Conservation (phyloP, 2,329 filamentous ascomycete genomes). For the Calonectria multiphialidica region DNA sequence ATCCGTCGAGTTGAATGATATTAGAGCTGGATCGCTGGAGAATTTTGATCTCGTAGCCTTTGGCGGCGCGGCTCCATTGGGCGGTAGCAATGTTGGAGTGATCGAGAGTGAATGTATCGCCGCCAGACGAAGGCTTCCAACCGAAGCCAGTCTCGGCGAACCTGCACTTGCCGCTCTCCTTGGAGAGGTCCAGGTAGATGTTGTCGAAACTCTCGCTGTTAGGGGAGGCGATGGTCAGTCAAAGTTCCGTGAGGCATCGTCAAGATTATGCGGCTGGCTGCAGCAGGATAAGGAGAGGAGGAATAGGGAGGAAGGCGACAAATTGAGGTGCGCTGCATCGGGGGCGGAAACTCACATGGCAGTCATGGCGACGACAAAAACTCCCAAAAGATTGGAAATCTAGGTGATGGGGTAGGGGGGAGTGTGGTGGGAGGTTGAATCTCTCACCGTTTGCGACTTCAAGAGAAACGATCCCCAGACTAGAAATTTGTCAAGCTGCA, state of each 20-base stretch:
- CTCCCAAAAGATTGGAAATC: background rate
- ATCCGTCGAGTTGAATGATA: conserved; percentile 94
- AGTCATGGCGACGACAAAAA: conserved; percentile 46
- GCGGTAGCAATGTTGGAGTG: conserved; percentile 85
- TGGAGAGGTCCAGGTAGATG: conserved; percentile 96
- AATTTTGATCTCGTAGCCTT: conserved; percentile 94
- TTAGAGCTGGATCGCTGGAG: conserved; percentile 81
- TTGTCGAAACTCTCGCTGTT: conserved; percentile 92
- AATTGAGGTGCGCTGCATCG: background rate
- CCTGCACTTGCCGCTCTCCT: conserved; percentile 91
- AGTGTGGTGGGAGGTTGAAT: background rate
- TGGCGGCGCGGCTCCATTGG: conserved; percentile 94
- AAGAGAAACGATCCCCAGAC: conserved; percentile 23
- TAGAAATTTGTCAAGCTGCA: conserved; percentile 20
- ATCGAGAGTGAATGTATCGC: conserved; percentile 95
- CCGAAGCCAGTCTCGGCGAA: conserved; percentile 95
- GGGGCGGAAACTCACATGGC: conserved; percentile 49
- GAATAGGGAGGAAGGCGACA: background rate
- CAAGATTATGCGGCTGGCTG: background rate
- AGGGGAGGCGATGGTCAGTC: conserved; percentile 25
- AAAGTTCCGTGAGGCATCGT: conserved; percentile 17
- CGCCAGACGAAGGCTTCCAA: conserved; percentile 90
- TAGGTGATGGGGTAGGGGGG: background rate
- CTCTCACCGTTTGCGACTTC: conserved; percentile 20
- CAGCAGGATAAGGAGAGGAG: background rate